Evolutionary conservation across 768 basidiomycete genomes (phyloP), one percentile per base, ranked within the genome.

Genomic region (Roridomyces roridus): DNA sequence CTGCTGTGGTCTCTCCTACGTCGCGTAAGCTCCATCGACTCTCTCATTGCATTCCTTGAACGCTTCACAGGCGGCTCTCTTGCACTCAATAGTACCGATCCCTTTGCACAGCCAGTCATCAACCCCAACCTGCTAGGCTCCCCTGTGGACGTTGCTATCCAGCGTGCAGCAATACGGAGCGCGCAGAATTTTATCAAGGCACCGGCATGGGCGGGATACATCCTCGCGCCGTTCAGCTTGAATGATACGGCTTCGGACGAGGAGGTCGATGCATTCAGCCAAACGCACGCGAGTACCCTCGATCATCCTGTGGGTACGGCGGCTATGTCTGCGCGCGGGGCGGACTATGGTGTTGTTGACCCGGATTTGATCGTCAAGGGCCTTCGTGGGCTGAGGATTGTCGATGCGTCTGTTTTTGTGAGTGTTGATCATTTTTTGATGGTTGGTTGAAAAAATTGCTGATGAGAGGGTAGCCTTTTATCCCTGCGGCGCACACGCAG

Each of bases 61-160:
- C n/a, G n/a, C n/a, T n/a, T n/a, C 28, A 2, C 45, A 70, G 68
- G 70, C 26, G 70, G 70, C 10, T 54, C 57, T 1, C n/a, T 70
- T 23, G 66, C 67, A 10, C 36, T 80, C 52, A 76, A 70, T 48
- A 75, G 74, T 23, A 73, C 67, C 28, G 65, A 72, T 55, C 70
- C 78, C 15, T 80, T 81, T 66, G 70, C 68, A 37, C 37, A 66
- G 28, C 81, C 82, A 0, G 29, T 68, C 18, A 80, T 83, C 65
- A 74, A 83, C 61, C 78, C 79, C 2, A 74, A 75, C 51, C 75
- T 81, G 67, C 70, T 76, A 36, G 57, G 34, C 29, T 42, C 57
- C 1, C 44, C 36, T 9, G 52, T 62, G 46, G 70, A 69, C 42
- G 36, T 65, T 8, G 25, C 40, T 2, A 57, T 61, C 23, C 57